Evolutionary conservation across 805 yeast genomes (phyloP).

Genomic region (Spathaspora girioi): DNA sequence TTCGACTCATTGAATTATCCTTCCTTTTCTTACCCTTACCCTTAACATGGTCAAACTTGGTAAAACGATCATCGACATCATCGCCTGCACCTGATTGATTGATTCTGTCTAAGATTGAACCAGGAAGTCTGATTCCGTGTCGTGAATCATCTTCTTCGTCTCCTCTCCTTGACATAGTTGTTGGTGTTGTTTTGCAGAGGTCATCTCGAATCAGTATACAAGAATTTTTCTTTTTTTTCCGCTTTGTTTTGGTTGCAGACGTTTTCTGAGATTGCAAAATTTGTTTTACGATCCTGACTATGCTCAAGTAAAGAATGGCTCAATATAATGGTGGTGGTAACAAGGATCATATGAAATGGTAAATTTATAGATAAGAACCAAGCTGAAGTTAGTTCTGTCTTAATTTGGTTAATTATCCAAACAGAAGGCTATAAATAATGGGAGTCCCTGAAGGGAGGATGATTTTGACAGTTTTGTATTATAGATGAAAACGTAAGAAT

Average conservation of each 20-base stretch:
- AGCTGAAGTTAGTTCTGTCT: too few species aligned
- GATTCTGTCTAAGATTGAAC: slow-evolving; percentile 50
- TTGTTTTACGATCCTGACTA: background rate
- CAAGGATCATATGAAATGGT: too few species aligned
- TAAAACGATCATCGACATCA: slow-evolving; percentile 21
- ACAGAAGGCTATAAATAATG: too few species aligned
- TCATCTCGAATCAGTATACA: background rate
- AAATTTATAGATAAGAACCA: too few species aligned
- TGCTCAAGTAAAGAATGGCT: too few species aligned
- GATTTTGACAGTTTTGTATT: too few species aligned
- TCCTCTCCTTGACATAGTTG: background rate
- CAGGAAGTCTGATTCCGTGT: slow-evolving; percentile 57
- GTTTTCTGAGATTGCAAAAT: background rate
- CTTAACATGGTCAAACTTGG: slow-evolving; percentile 8
- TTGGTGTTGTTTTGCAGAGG: background rate
- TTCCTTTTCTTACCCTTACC: slow-evolving; percentile 18
- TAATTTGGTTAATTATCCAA: too few species aligned
- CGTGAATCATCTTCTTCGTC: slow-evolving; percentile 11
- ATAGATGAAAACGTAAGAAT: too few species aligned
- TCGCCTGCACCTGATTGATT: slow-evolving; percentile 33
- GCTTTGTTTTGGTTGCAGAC: background rate
- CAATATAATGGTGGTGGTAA: too few species aligned
- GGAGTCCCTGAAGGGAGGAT: too few species aligned
- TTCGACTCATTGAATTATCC: slow-evolving; percentile 22
- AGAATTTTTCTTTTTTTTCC: background rate